Conservation (phyloP, 1,139 yeast genomes). For the Kodamaea plutei region DNA sequence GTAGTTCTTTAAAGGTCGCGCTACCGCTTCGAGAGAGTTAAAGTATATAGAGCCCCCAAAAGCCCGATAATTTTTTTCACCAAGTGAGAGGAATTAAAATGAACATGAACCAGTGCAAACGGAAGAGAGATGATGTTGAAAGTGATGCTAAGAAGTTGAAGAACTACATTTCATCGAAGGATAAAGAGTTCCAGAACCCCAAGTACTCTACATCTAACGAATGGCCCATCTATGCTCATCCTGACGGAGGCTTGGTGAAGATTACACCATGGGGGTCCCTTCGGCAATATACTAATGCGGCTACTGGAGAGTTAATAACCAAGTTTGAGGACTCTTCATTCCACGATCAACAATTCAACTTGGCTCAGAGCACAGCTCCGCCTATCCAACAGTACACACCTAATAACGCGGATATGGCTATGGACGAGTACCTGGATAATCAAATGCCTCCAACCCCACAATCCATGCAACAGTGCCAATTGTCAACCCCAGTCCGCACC, state of each 20-base stretch:
- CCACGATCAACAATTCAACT: slow-evolving; percentile 30
- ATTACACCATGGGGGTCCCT: slow-evolving; percentile 59
- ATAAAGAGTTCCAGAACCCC: slow-evolving; percentile 11
- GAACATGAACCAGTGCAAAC: slow-evolving; percentile 21
- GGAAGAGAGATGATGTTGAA: slow-evolving; percentile 24
- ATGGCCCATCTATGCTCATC: slow-evolving; percentile 61
- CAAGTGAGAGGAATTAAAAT: slow-evolving; percentile 2
- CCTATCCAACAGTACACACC: slow-evolving; percentile 2
- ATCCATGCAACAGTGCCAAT: slow-evolving; percentile 18
- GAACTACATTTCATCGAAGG: slow-evolving; percentile 14
- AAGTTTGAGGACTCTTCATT: slow-evolving; percentile 44
- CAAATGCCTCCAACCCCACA: slow-evolving; percentile 37
- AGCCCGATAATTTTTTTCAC: slow-evolving; percentile 7
- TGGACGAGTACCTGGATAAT: slow-evolving; percentile 9
- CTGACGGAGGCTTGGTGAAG: slow-evolving; percentile 61
- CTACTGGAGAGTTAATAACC: slow-evolving; percentile 35
- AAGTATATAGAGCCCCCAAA: slow-evolving; percentile 5
- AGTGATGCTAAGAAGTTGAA: slow-evolving; percentile 23
- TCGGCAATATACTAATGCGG: slow-evolving; percentile 31
- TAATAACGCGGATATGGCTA: slow-evolving; percentile 2
- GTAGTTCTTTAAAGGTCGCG: too few species aligned
- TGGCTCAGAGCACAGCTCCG: slow-evolving; percentile 10
- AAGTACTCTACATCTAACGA: slow-evolving; percentile 34
- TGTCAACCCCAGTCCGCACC: slow-evolving; percentile 8
- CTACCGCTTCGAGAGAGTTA: not conserved